phyloP scores from a whole-genome alignment of 2,329 filamentous ascomycete species.

The Mariannaea elegans region DNA sequence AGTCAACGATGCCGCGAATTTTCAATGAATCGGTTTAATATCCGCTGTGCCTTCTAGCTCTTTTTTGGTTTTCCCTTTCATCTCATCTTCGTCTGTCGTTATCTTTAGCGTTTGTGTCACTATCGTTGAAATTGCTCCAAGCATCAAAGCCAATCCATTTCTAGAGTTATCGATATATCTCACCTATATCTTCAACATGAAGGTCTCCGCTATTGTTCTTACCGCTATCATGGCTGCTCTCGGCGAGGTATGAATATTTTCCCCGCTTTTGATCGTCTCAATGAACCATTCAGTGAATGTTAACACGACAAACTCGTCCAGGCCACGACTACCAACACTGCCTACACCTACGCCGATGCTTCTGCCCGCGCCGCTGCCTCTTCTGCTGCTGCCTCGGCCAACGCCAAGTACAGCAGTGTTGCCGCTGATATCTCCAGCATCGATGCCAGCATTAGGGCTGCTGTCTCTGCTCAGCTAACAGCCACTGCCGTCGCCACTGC shows the following conservation, averaged over 20 bases:
- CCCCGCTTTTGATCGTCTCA: neutral
- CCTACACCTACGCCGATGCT: constrained; percentile 2
- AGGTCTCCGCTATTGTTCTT: constrained; percentile 9
- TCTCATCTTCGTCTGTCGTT: constrained; percentile 9
- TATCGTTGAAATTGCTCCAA: neutral
- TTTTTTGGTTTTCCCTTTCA: neutral
- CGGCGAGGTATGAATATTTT: constrained; percentile 3
- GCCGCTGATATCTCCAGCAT: constrained; percentile 10
- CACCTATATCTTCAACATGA: constrained; percentile 8
- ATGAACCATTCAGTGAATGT: neutral
- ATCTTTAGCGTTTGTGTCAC: neutral
- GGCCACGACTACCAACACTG: constrained; percentile 1
- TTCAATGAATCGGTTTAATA: neutral
- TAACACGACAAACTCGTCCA: neutral
- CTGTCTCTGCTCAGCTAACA: neutral
- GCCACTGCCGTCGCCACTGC: neutral
- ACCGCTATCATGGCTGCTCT: neutral
- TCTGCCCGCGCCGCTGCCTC: neutral
- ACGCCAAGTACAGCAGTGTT: constrained; percentile 1
- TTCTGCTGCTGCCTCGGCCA: neutral
- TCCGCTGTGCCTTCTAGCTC: neutral
- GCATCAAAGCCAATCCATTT: neutral
- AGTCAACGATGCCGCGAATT: neutral
- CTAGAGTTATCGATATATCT: too few species aligned
- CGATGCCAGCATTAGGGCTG: constrained; percentile 6